These are phyloP conservation scores for Wallacemonas sp. DNA, from an alignment of 208 protist genomes.

Conservation along the genomic window DNA sequence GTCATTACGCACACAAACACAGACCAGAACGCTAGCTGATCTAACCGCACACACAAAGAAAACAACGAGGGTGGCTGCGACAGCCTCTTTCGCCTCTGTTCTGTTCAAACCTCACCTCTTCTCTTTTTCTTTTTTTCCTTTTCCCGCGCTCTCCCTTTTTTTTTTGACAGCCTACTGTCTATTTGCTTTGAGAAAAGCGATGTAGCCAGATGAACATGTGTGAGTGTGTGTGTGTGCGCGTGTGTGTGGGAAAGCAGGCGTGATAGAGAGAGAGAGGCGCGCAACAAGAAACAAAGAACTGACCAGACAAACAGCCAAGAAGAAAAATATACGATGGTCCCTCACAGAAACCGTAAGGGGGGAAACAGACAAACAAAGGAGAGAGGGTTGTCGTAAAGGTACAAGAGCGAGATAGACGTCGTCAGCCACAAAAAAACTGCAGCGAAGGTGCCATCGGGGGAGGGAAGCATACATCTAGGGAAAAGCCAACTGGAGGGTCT, in stretches of 20 bases:
- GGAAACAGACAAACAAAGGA: not conserved
- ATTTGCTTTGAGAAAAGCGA: not conserved
- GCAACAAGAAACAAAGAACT: not conserved
- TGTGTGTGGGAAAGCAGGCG: too few species aligned
- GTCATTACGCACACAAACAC: not conserved
- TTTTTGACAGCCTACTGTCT: not conserved
- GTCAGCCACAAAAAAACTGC: too few species aligned
- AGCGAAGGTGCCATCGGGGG: too few species aligned
- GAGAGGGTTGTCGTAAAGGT: not conserved
- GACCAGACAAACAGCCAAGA: slow-evolving; percentile 4
- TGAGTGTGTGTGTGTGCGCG: too few species aligned
- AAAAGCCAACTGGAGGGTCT: too few species aligned
- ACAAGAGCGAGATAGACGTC: too few species aligned
- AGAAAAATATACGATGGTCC: not conserved
- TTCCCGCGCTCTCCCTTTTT: too few species aligned
- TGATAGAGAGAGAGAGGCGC: not conserved
- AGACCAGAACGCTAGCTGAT: too few species aligned
- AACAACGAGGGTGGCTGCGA: too few species aligned
- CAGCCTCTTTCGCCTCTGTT: not conserved
- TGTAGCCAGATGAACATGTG: not conserved
- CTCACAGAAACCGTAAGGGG: not conserved
- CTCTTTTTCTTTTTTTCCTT: not conserved
- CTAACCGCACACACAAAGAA: not conserved
- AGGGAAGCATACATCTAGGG: too few species aligned
- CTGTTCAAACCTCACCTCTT: not conserved